Conservation (phyloP, 371 early-diverging fungal genomes). For the Homolaphlyctis polyrhiza region DNA sequence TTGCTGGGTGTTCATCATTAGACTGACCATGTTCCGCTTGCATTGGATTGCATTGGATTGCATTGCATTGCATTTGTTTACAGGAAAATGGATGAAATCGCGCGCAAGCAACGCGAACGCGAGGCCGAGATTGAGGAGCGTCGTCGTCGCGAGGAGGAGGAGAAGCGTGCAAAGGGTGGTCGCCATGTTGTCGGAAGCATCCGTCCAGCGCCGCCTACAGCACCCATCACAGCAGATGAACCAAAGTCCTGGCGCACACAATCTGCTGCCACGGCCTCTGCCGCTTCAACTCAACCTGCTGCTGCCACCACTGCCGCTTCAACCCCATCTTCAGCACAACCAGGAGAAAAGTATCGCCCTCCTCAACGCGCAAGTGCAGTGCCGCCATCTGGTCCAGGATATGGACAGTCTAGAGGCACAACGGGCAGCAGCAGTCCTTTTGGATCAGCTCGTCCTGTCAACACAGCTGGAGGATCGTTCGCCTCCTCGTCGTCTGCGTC, state of each 20-base stretch:
- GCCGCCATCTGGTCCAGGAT: no score
- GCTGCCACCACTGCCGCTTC: not conserved
- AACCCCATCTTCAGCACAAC: no score
- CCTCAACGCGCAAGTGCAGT: no score
- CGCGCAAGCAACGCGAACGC: slow-evolving; percentile 29
- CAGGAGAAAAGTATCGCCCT: no score
- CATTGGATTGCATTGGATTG: no score
- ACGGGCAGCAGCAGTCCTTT: not conserved
- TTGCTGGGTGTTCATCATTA: no score
- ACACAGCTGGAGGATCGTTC: no score
- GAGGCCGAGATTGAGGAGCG: slow-evolving; percentile 12
- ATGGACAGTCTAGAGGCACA: not conserved
- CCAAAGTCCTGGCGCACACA: not conserved
- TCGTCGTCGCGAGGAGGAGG: not conserved
- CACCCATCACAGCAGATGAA: no score
- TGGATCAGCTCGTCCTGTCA: no score
- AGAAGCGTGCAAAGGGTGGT: not conserved
- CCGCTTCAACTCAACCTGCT: not conserved
- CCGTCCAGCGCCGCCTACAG: not conserved
- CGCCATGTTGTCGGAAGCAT: not conserved
- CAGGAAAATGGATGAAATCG: slow-evolving; percentile 38
- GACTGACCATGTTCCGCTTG: no score
- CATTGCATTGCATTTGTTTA: no score
- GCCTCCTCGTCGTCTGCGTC: not conserved
- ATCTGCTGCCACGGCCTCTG: not conserved